Evolutionary conservation across 169 alveolate species (phyloP), one percentile per base, ranked within the genome.

Genomic region (Plasmodium gonderi): DNA sequence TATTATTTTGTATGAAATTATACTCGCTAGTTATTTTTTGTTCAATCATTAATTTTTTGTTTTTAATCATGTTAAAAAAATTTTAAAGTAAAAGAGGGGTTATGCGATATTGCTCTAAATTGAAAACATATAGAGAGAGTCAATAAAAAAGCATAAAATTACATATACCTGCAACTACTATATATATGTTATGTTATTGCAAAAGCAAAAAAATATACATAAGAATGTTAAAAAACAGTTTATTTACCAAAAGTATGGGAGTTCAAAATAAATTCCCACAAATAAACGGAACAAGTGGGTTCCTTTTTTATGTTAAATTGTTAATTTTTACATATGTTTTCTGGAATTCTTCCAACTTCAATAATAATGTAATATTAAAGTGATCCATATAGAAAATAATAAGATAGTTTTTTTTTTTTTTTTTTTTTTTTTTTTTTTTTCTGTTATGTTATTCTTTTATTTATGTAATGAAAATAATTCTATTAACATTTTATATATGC

Each of bases 311-410:
- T 75, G 42, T 17, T 31, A 36, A 40, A 75, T n/a, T 75, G 45
- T 29, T 75, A 36, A 75, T 75, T 11, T 36, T 40, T 38, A n/a
- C n/a, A 7, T 75, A 20, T 1, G 5, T 42, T 40, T 8, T 17
- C 9, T 75, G 81, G 81, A 75, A 17, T 38, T 75, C 20, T 12
- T 20, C 29, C n/a, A 75, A 75, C 4, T 75, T 23, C 23, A 75
- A 40, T 75, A 75, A 40, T 75, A 29, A 75, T 40, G 81, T 75
- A 75, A 75, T 60, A 60, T 60, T 14, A 60, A 20, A 60, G 26
- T 17, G 72, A 20, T 20, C 26, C 26, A 60, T 3, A n/a, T 60
- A 20, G 26, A 60, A 20, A 4, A 17, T 60, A 36, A 17, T 38
- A 75, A 38, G 29, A 75, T 75, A 75, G 51, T 36, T 36, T 20